Conservation (phyloP, 768 basidiomycete species). For the Phallus indusiatus region DNA sequence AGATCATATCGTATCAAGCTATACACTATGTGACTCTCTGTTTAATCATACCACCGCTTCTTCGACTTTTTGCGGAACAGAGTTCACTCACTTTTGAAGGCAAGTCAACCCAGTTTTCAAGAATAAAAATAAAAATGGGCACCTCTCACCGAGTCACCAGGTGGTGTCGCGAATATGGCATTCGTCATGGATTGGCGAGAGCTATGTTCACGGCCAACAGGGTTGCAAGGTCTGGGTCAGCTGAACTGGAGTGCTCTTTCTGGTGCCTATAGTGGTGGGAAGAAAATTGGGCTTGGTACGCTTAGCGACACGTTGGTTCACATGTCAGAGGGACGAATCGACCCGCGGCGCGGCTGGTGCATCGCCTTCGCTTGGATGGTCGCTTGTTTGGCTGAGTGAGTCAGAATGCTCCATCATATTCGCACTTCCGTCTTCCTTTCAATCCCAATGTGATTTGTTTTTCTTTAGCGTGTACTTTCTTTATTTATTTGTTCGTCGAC, state of each 20-base stretch:
- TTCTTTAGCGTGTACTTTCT: slow-evolving; percentile 67
- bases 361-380: slow-evolving; percentile 81
- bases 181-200: slow-evolving; percentile 99
- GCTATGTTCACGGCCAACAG: slow-evolving; percentile 79
- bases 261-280: slow-evolving; percentile 75
- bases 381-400: slow-evolving; percentile 80
- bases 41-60: slow-evolving; percentile 70
- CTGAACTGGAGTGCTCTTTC: slow-evolving; percentile 50
- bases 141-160: background rate
- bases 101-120: background rate
- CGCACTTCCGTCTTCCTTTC: background rate
- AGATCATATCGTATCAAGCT: slow-evolving; percentile 92
- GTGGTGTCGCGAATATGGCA: slow-evolving; percentile 29
- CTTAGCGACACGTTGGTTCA: slow-evolving; percentile 29
- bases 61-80: slow-evolving; percentile 67
- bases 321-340: slow-evolving; percentile 58
- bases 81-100: slow-evolving; percentile 63
- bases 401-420: slow-evolving; percentile 16
- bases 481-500: slow-evolving; percentile 80
- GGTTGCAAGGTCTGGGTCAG: slow-evolving; percentile 49
- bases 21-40: slow-evolving; percentile 89
- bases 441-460: slow-evolving; percentile 8
- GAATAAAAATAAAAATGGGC: too few species aligned
- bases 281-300: slow-evolving; percentile 56
- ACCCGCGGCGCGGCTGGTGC: slow-evolving; percentile 82